Base-by-base conservation (phyloP, 129 eudicot genomes). In the Silybum marianum region DNA sequence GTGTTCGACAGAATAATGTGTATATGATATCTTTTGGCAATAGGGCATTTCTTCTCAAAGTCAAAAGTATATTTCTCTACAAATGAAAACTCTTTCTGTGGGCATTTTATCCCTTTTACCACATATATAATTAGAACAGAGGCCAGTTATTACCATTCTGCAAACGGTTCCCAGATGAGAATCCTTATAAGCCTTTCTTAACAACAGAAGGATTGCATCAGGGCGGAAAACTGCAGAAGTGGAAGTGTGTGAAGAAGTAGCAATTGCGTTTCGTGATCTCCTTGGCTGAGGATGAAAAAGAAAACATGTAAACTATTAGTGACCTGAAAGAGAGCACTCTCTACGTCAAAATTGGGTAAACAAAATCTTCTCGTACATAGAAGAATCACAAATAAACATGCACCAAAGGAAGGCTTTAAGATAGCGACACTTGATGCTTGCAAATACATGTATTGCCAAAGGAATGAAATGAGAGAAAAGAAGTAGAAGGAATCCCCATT, bases 161-260 rank as follows among this genome's bases (percentile, higher is more conserved):
- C 99, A 95, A 65, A 95, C 84, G 44, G 85, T 80, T 80, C 97
- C 95, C 69, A 95, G 85, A 81, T 90, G 85, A 67, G 90, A 74
- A 83, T 95, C 97, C 69, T 80, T 87, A 76, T 87, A 90, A 75
- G 99, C 99, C 85, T 89, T 95, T 84, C 97, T 90, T 63, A 95
- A 89, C 75, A 92, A 83, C 81, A 84, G 44, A 80, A 95, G 81
- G 76, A 92, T 32, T 60, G 90, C 90, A 88, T 95, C 97, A 38
- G 97, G 89, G 7, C 93, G 97, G 63, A 92, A 95, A 67, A 88
- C 97, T 76, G 91, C 75, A 40, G 88, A 90, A 83, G 85, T 87
- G 34, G 91, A 85, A 58, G 87, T 74, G 80, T 89, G 93, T 25
- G 78, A 78, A 26, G 80, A 66, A 48, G 39, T 36, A 18, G 93